A percentile compares a stretch with the other conserved stretches of the same genome.
Conservation (phyloP, 2,329 filamentous ascomycete species). For the Aureobasidium zeae region DNA sequence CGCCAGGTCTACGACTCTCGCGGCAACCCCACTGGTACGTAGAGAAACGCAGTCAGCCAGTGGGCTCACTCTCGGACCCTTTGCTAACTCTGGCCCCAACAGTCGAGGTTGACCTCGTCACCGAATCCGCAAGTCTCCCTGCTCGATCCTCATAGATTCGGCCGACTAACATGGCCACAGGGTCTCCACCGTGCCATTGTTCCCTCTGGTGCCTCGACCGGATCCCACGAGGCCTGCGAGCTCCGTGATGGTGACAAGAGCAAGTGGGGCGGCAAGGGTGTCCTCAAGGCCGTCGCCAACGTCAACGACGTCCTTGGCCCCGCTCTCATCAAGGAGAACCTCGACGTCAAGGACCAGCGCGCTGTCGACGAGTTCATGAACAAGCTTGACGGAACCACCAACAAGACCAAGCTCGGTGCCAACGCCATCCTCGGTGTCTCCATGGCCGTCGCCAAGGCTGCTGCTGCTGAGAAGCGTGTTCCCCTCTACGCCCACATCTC, state of each 20-base stretch:
- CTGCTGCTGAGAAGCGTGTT: conserved; percentile 45
- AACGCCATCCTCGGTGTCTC: conserved; percentile 53
- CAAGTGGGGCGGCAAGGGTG: conserved; percentile 47
- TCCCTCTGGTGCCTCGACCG: conserved; percentile 90
- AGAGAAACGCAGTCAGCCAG: too few relatives aligned
- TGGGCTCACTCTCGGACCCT: too few relatives aligned
- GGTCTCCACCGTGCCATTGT: conserved; percentile 97
- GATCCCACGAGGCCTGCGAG: conserved; percentile 45
- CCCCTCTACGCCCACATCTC: conserved; percentile 51
- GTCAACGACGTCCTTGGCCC: conserved; percentile 48
- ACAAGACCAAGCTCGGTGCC: conserved; percentile 51
- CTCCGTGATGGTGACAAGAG: conserved; percentile 40
- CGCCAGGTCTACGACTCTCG: conserved; percentile 96
- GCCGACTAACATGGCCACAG: too few relatives aligned
- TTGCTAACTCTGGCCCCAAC: too few relatives aligned
- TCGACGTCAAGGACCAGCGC: conserved; percentile 47
- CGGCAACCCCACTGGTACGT: conserved; percentile 92
- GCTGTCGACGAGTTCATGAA: conserved; percentile 46
- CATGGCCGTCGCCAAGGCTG: conserved; percentile 51
- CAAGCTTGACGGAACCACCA: conserved; percentile 48
- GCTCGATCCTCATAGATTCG: too few relatives aligned
- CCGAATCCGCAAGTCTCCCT: too few relatives aligned
- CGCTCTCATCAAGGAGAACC: conserved; percentile 43
- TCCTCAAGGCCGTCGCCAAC: conserved; percentile 47
- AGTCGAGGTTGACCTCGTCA: conserved; percentile 97